Conservation (phyloP, 2,329 filamentous ascomycete genomes). For the Lanzia echinophila region DNA sequence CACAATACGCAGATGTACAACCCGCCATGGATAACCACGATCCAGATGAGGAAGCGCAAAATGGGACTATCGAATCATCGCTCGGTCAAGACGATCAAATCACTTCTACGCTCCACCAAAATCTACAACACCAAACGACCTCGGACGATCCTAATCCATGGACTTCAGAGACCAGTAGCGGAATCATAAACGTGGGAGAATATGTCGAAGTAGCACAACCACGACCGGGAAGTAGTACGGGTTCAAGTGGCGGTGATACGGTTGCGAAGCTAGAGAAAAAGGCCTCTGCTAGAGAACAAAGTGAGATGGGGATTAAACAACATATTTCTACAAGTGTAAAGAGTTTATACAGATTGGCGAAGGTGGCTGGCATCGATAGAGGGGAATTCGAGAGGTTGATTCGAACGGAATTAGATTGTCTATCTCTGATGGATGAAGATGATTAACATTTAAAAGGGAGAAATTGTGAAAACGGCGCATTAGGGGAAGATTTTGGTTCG, state of each 20-base stretch:
- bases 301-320: constrained; percentile 70
- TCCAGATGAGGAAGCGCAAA: constrained; percentile 57
- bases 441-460: not conserved
- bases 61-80: constrained; percentile 38
- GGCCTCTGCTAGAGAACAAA: constrained; percentile 50
- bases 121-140: constrained; percentile 15
- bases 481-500: no score
- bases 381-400: constrained; percentile 70
- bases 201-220: constrained; percentile 42
- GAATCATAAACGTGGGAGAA: constrained; percentile 22
- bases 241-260: constrained; percentile 48
- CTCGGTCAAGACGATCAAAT: constrained; percentile 38
- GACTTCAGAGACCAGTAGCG: constrained; percentile 5
- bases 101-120: constrained; percentile 23
- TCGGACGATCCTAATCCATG: constrained; percentile 1
- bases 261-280: constrained; percentile 49
- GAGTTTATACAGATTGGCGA: constrained; percentile 66
- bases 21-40: constrained; percentile 76
- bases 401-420: constrained; percentile 61
- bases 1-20: constrained; percentile 71
- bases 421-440: constrained; percentile 59
- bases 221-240: constrained; percentile 51
- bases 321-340: constrained; percentile 73
- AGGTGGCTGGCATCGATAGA: constrained; percentile 63
- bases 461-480: not conserved